phyloP scores from a whole-genome alignment of 176 grass and related monocot genomes.

The maize (Zea mays) region Zm-B73-REFERENCE-NAM-5.0 NC_050096.1:40342501-40343000 shows the following conservation, averaged over 20 bases:
- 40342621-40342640: no score
- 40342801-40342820: background rate
- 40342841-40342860: constrained; percentile 34
- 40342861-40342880: background rate
- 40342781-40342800: background rate
- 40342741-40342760: background rate
- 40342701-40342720: constrained; percentile 6
- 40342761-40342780: background rate
- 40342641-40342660: no score
- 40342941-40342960: constrained; percentile 16
- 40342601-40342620: no score
- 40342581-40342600: no score
- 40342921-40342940: background rate
- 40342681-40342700: background rate
- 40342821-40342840: background rate
- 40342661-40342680: background rate
- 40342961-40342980: background rate
- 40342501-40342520: background rate
- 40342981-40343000: constrained; percentile 11
- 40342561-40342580: no score
- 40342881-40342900: constrained; percentile 39
- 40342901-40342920: constrained; percentile 33
- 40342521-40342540: background rate
- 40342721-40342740: background rate
- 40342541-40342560: no score